Conservation (phyloP, 257 asterid genomes). For the Nicotiana obtusifolia region DNA sequence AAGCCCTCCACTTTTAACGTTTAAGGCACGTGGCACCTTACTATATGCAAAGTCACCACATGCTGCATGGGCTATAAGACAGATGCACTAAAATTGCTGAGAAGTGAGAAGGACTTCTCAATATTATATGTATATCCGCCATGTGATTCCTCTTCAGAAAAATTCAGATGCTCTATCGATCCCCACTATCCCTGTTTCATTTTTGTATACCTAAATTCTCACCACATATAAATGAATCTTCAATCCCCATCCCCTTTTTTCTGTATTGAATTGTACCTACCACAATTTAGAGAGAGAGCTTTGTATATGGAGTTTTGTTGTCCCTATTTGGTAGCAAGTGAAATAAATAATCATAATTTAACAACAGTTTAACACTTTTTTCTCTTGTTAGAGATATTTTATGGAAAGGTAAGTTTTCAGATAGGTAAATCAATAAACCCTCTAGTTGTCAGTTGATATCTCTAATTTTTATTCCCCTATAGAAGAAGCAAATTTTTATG, state of each 20-base stretch:
- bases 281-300: neutral
- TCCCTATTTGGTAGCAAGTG: too few species aligned
- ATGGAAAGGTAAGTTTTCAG: too few species aligned
- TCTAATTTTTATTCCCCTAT: too few species aligned
- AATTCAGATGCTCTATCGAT: neutral
- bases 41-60: constrained; percentile 9
- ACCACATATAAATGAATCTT: neutral
- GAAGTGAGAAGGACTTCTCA: constrained; percentile 12
- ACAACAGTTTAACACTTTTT: too few species aligned
- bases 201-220: neutral
- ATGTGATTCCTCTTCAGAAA: constrained; percentile 10
- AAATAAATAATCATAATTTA: too few species aligned
- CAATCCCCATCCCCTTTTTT: neutral
- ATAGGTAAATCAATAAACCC: too few species aligned
- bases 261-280: neutral
- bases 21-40: constrained; percentile 31
- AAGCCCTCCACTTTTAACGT: constrained; percentile 22
- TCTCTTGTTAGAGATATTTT: too few species aligned
- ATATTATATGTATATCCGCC: neutral
- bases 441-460: too few species aligned
- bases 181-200: neutral
- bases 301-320: too few species aligned
- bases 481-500: too few species aligned
- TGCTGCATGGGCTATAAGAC: constrained; percentile 19
- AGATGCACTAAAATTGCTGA: neutral